A percentile compares a stretch with the other conserved stretches of the same genome.
Conservation (phyloP, 2,329 filamentous ascomycete species). For the Colletotrichum sp. region DNA sequence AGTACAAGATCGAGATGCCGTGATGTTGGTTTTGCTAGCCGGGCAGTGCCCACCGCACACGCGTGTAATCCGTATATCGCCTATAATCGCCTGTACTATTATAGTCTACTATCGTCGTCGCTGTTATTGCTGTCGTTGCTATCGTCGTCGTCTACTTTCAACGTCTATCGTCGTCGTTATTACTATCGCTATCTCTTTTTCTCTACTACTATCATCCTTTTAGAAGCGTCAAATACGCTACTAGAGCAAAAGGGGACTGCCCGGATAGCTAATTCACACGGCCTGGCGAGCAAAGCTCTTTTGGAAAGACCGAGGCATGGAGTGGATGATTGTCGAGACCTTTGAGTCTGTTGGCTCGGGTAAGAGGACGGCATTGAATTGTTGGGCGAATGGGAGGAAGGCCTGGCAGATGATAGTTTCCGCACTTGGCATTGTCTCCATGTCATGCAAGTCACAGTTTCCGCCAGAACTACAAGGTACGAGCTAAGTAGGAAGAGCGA, state of each 20-base stretch:
- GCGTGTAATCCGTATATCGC: neutral
- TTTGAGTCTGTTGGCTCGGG: neutral
- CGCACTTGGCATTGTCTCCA: neutral
- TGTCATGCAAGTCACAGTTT: neutral
- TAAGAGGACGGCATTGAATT: neutral
- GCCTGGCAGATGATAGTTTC: neutral
- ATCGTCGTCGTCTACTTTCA: neutral
- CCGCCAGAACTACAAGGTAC: neutral
- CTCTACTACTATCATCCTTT: neutral
- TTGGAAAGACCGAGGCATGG: neutral
- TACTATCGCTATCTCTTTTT: neutral
- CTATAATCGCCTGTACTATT: neutral
- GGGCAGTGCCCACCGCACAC: neutral
- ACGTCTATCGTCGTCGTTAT: neutral
- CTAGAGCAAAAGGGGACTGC: neutral
- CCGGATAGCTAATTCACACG: no score
- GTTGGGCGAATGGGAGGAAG: neutral
- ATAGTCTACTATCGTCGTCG: no score
- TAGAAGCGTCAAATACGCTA: neutral
- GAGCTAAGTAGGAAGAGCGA: neutral
- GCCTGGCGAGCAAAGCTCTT: neutral
- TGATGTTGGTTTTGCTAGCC: neutral
- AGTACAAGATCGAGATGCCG: conserved; percentile 4
- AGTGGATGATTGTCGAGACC: neutral
- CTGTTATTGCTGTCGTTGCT: neutral